Base-by-base conservation (phyloP, 495 filamentous ascomycete species). In the Penicillium flavigenum region DNA sequence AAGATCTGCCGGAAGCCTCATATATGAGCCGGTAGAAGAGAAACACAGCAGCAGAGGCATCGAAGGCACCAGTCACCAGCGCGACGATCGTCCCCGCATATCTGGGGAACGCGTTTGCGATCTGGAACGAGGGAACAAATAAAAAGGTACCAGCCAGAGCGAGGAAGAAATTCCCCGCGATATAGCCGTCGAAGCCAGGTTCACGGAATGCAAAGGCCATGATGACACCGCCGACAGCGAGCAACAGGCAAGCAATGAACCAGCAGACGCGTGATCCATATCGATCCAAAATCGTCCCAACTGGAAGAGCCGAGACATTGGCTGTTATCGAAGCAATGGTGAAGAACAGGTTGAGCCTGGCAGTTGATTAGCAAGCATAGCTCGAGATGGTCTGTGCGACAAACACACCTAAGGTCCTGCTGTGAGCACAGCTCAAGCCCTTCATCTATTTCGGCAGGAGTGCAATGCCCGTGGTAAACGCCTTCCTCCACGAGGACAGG, bases 321-420 rank as follows among this genome's bases (percentile, higher is more conserved):
- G 92, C 96, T 5, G 82, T 86, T 17, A 96, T 92, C 14, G 90
- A 91, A n/a, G 91, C 91, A 36, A 89, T 80, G 31, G 91, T 96
- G 77, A 89, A 89, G 74, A 88, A 88, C 27, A 89, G 61, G 62
- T 89, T 89, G 20, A 89, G 75, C 22, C 81, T 80, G 36, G 26
- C 26, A 11, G 17, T 45, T 14, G 14, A 48, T 58, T 59, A 54
- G 59, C 32, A 39, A 36, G 6, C 10, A 11, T 10, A 8, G 17
- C n/a, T 44, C 19, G 5, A 14, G 12, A 51, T 14, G 26, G 24
- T 16, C 27, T 9, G 5, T 31, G 16, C 14, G 9, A 27, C 14
- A 42, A 38, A 51, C 61, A 27, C 72, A 83, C 78, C 79, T 76
- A 46, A 90, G 71, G 63, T 90, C 87, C 68, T 90, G 87, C 63